Percentiles rank a stretch among this genome's conserved stretches.
Conservation (phyloP, 2,329 filamentous ascomycete species). For the Aureobasidium musti region DNA sequence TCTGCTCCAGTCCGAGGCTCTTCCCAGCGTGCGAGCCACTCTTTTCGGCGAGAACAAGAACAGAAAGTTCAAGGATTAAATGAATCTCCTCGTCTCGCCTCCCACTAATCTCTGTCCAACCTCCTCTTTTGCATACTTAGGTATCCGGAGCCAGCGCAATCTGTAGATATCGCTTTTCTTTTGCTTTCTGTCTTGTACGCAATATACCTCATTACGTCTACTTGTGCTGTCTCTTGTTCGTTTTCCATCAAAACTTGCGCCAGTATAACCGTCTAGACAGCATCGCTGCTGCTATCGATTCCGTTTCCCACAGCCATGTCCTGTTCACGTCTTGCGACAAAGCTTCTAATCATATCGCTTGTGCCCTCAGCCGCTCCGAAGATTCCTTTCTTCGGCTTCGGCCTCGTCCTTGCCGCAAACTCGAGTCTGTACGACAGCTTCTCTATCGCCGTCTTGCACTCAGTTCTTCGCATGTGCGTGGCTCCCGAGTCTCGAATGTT, state of each 20-base stretch:
- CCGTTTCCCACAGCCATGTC: neutral
- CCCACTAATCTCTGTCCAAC: neutral
- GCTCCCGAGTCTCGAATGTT: constrained; percentile 75
- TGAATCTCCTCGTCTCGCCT: constrained; percentile 49
- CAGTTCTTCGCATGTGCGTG: constrained; percentile 68
- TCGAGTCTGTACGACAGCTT: constrained; percentile 71
- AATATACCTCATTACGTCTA: constrained; percentile 27
- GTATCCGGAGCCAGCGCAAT: constrained; percentile 24
- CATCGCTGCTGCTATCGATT: neutral
- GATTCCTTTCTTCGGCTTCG: constrained; percentile 39
- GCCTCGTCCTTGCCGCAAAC: constrained; percentile 67
- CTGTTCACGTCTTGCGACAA: constrained; percentile 30
- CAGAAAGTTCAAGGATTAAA: constrained; percentile 89
- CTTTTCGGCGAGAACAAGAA: constrained; percentile 95
- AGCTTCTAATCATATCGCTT: constrained; percentile 43
- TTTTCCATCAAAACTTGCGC: neutral
- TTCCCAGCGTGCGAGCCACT: constrained; percentile 80
- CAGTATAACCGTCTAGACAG: neutral
- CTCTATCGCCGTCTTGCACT: constrained; percentile 76
- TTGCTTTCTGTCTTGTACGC: constrained; percentile 20
- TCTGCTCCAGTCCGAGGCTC: constrained; percentile 78
- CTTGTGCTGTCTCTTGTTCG: neutral
- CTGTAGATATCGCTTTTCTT: constrained; percentile 25
- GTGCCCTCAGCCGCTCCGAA: constrained; percentile 40
- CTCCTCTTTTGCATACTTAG: constrained; percentile 18